Base-by-base conservation (phyloP, 106 monocot genomes). In the Apostasia shenzhenica region DNA sequence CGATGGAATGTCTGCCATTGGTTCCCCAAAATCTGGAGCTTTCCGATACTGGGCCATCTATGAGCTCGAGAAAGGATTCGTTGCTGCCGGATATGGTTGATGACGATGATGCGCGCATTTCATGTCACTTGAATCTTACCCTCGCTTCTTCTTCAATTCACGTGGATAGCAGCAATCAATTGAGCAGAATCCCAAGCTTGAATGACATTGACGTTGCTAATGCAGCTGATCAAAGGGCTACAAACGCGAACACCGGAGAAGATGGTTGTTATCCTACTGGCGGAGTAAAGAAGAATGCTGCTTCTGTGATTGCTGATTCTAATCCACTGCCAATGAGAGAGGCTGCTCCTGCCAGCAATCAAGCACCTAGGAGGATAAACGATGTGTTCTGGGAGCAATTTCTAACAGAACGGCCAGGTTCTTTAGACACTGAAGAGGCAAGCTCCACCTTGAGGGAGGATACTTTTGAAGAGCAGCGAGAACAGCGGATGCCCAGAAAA, bases 371-470 rank as follows among this genome's bases (percentile, higher is more conserved):
- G 45, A 84, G 82, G 73, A 79, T 79, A 52, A 97, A 97, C 70
- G 95, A 97, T 72, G 68, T 82, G 71, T 97, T 97, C 80, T 97
- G 95, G 95, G 91, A 97, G 80, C 91, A 97, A 73, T 97, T 97
- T 62, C 71, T 97, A 41, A 97, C 92, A 49, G 95, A 95, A 65
- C 80, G 88, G 11, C 91, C 95, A 11, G 95, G 91, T 8, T 88
- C 81, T 50, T 81, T 81, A 4, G 87, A 87, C 39, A 78, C 59
- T 3, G 91, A 95, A 72, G 91, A 95, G 59, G 84, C 91, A 46
- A 95, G 81, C 59, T 94, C 94, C 40, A 73, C 46, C 45, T 73
- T 82, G 43, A 78, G 71, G 55, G 12, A 73, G 12, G 80, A 82
- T 70, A 60, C 81, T 77, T 57, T 10, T 37, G 63, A 74, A 8